These are phyloP conservation scores for Poteriospumella lacustris DNA, from an alignment of 108 stramenopile genomes.

Conservation along the genomic window DNA sequence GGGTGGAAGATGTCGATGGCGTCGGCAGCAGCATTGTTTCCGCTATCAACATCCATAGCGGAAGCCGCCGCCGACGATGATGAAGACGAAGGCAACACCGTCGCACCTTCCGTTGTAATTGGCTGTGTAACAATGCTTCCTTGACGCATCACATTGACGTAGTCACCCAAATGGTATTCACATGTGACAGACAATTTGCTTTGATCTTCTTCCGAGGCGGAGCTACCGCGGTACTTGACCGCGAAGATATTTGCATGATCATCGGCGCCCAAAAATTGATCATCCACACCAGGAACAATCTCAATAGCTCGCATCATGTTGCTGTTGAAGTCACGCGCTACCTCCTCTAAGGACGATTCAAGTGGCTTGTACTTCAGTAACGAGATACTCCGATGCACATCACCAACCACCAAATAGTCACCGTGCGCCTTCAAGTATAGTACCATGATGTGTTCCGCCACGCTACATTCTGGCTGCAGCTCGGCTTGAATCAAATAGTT, in stretches of 20 bases:
- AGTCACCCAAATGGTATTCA: slow-evolving; percentile 90
- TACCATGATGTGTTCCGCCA: slow-evolving; percentile 89
- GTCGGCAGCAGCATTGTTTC: too few species aligned
- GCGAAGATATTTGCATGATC: slow-evolving; percentile 84
- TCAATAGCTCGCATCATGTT: slow-evolving; percentile 89
- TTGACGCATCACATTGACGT: slow-evolving; percentile 78
- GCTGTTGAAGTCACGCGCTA: slow-evolving; percentile 86
- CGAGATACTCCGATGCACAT: slow-evolving; percentile 88
- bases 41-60: not conserved
- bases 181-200: slow-evolving; percentile 79
- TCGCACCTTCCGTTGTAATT: not conserved
- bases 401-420: slow-evolving; percentile 85
- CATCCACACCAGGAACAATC: slow-evolving; percentile 69
- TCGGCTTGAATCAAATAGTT: not conserved
- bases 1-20: not conserved
- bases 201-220: slow-evolving; percentile 74
- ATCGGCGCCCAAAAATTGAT: slow-evolving; percentile 85
- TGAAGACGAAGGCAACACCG: not conserved
- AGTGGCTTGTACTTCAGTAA: slow-evolving; percentile 75
- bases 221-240: slow-evolving; percentile 67
- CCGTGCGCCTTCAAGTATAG: slow-evolving; percentile 68
- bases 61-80: not conserved
- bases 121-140: slow-evolving; percentile 86
- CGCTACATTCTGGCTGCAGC: slow-evolving; percentile 56
- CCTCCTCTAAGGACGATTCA: slow-evolving; percentile 72